phyloP scores from a whole-genome alignment of 306 rosid genomes.

The Luffa acutangula region DNA sequence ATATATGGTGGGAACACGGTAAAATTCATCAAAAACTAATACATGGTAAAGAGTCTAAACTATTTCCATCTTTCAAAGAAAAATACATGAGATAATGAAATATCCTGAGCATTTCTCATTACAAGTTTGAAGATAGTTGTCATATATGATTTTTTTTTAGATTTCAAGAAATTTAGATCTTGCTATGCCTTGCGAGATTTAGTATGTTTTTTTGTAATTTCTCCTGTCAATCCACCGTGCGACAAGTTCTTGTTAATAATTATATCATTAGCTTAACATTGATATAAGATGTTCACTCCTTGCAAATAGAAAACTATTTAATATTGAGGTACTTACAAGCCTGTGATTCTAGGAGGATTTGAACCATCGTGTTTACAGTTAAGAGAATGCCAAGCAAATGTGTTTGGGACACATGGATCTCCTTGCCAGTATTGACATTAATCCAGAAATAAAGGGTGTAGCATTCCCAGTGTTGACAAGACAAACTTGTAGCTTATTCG shows the following conservation, averaged over 20 bases:
- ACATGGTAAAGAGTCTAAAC: no score
- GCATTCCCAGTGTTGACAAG: conserved; percentile 3
- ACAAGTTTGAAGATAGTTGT: no score
- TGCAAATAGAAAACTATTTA: background rate
- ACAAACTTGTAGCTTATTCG: conserved; percentile 1
- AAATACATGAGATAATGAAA: no score
- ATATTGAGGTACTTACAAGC: conserved; percentile 17
- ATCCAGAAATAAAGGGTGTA: conserved; percentile 12
- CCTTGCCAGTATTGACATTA: conserved; percentile 30
- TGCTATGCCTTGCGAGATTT: background rate
- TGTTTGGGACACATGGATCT: conserved; percentile 27
- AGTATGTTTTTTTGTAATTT: background rate
- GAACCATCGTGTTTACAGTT: conserved; percentile 12
- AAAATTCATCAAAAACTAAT: no score
- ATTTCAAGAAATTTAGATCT: no score
- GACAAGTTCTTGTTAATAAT: background rate
- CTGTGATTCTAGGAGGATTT: conserved; percentile 28
- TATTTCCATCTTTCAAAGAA: no score
- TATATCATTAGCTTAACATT: background rate
- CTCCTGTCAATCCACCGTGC: background rate
- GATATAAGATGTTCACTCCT: background rate
- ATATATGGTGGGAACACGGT: no score
- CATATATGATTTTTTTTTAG: no score
- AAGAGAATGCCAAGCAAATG: conserved; percentile 21
- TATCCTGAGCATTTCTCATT: no score